Conservation (phyloP, 306 rosid genomes). For the Herpetospermum pedunculosum region DNA sequence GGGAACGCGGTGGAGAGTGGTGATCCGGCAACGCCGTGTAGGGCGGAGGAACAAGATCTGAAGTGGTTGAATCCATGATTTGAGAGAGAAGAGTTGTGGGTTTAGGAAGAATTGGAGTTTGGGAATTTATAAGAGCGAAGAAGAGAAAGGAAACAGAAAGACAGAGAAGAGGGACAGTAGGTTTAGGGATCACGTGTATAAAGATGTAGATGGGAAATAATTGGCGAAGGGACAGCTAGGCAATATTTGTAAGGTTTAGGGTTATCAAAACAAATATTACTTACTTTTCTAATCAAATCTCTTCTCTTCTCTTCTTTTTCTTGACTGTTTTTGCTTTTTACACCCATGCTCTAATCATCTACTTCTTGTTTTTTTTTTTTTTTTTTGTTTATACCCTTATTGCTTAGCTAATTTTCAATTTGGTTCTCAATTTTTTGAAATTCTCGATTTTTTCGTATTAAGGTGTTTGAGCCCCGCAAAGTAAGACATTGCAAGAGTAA, state of each 20-base stretch:
- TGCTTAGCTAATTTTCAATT: no score
- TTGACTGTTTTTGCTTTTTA: neutral
- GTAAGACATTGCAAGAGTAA: no score
- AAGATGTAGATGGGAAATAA: neutral
- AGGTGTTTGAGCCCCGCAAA: no score
- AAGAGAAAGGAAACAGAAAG: neutral
- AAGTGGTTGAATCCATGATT: neutral
- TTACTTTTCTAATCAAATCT: neutral
- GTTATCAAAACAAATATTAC: neutral
- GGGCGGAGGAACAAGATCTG: neutral
- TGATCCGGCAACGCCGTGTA: slow-evolving; percentile 30
- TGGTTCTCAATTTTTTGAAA: no score
- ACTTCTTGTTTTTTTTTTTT: neutral
- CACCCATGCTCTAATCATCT: neutral
- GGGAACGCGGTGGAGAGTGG: neutral
- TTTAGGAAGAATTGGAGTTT: neutral
- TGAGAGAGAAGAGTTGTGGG: neutral
- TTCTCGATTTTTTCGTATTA: no score
- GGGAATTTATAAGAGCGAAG: no score
- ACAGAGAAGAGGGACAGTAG: neutral
- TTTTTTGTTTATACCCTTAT: no score
- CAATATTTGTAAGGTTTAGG: neutral
- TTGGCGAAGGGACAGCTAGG: neutral
- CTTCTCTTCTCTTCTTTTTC: neutral
- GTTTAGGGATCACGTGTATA: neutral